Base-by-base conservation (phyloP, 345 rosid genomes). In the Limnanthes douglasii region DNA sequence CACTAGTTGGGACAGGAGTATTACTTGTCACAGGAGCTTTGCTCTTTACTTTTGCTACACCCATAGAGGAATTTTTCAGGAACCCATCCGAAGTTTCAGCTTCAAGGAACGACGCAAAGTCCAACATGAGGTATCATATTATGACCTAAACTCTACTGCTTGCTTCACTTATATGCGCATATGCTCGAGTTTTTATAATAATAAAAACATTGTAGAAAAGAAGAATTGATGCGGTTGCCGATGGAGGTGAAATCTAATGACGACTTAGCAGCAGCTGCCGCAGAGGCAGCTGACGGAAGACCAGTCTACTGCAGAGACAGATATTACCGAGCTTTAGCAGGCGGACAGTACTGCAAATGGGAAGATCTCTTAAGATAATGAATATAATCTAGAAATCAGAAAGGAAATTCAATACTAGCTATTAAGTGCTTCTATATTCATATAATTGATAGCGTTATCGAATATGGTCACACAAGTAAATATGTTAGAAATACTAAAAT, bases 341-440 rank as follows among this genome's bases (percentile, higher is more conserved):
- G 97, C 27, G 95, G 97, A 18, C 93, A 88, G 46, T 88, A 88
- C 75, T 88, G 95, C 84, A 88, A 88, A 59, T 78, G 93, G 97
- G 95, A 88, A 46, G 97, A 88, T 62, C 68, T 78, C 16, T 40
- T 58, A 3, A 59, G 66, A 26, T 61, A 56, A 61, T 21, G 33
- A 7, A n/a, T n/a, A n/a, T n/a, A n/a, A n/a, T n/a, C n/a, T n/a
- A n/a, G n/a, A n/a, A n/a, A n/a, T n/a, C n/a, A n/a, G n/a, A n/a
- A n/a, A n/a, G n/a, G n/a, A n/a, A n/a, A n/a, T n/a, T n/a, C n/a
- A n/a, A n/a, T n/a, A n/a, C n/a, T n/a, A n/a, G n/a, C n/a, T n/a
- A n/a, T n/a, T n/a, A n/a, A n/a, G n/a, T n/a, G n/a, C n/a, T n/a
- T n/a, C n/a, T n/a, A n/a, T n/a, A n/a, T n/a, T n/a, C n/a, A n/a